A percentile compares a stretch with the other conserved stretches of the same genome.
Evolutionary conservation across 768 basidiomycete species (phyloP).

Genomic region (Phlebiopsis gigantea): DNA sequence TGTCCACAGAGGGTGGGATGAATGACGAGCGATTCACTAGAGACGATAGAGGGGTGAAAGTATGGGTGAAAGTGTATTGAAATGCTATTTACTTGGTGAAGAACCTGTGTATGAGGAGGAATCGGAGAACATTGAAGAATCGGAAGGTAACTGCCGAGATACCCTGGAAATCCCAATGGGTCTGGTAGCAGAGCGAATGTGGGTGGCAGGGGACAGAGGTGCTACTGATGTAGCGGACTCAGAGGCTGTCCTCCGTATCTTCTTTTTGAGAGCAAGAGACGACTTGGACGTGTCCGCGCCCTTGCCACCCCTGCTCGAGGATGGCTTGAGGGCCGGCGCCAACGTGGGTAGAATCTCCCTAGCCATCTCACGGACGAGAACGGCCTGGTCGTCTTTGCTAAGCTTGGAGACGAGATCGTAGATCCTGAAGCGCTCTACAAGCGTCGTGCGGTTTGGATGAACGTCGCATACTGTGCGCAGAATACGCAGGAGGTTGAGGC

Average conservation of each 20-base stretch:
- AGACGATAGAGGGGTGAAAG: not conserved
- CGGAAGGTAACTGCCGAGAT: not conserved
- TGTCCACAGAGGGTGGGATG: not conserved
- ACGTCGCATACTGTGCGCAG: conserved; percentile 83
- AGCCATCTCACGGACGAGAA: conserved; percentile 86
- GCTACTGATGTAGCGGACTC: conserved; percentile 36
- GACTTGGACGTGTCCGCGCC: conserved; percentile 34
- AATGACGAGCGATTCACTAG: not conserved
- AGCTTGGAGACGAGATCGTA: conserved; percentile 76
- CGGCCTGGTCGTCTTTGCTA: conserved; percentile 82
- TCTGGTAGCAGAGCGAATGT: conserved; percentile 6
- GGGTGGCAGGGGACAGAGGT: not conserved
- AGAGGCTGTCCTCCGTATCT: conserved; percentile 62
- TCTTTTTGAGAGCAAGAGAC: conserved; percentile 54
- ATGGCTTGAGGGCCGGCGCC: conserved; percentile 64
- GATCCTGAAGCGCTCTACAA: conserved; percentile 80
- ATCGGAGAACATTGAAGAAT: conserved; percentile 1
- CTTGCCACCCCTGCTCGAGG: conserved; percentile 26
- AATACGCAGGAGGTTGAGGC: conserved; percentile 84
- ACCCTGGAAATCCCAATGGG: not conserved
- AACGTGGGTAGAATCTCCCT: conserved; percentile 79
- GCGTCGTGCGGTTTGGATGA: conserved; percentile 76
- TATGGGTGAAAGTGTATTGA: not conserved
- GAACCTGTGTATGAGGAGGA: not conserved
- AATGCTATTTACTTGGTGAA: not conserved